Conservation (phyloP, 129 eudicot genomes). For the Pulicaria dysenterica region DNA sequence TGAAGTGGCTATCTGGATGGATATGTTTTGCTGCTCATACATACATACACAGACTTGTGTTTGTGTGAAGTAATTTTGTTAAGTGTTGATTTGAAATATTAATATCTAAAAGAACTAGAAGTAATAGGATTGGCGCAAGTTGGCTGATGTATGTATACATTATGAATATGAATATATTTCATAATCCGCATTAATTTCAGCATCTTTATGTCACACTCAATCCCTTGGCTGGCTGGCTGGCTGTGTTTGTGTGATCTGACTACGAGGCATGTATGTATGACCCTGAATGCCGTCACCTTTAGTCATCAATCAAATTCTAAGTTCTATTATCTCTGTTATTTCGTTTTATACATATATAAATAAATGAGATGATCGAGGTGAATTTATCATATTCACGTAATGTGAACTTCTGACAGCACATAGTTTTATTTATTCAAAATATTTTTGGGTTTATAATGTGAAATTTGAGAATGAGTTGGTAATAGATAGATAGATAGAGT, state of each 20-base stretch:
- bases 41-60: too few relatives aligned
- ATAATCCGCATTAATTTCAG: neutral
- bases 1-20: too few relatives aligned
- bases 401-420: too few relatives aligned
- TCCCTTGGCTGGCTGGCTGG: conserved; percentile 12
- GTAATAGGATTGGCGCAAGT: neutral
- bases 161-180: neutral
- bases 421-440: too few relatives aligned
- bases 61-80: too few relatives aligned
- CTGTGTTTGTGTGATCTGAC: conserved; percentile 13
- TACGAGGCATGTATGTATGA: neutral
- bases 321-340: neutral
- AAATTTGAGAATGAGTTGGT: too few relatives aligned
- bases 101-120: too few relatives aligned
- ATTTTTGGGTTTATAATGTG: too few relatives aligned
- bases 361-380: neutral
- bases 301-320: neutral
- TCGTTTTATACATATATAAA: neutral
- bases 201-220: conserved; percentile 26
- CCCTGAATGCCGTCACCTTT: conserved; percentile 12
- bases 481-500: neutral
- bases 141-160: neutral
- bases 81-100: too few relatives aligned
- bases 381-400: too few relatives aligned
- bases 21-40: too few relatives aligned